These are phyloP conservation scores for Triticum turgidum DNA, from an alignment of 176 grass and related monocot species.

Conservation along the genomic window DNA sequence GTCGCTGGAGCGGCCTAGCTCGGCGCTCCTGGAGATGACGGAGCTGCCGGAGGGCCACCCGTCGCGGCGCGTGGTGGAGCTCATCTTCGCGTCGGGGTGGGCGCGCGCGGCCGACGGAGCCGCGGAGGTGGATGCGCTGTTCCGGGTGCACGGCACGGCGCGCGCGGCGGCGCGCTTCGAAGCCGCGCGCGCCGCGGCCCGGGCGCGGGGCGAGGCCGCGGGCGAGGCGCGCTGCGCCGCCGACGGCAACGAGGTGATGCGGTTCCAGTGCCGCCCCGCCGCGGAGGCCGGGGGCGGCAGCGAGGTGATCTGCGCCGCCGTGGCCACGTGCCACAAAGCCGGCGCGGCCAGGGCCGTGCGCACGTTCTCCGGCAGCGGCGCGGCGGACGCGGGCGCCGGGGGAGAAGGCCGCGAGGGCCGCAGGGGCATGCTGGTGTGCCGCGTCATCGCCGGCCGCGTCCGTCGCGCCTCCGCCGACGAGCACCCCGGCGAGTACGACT, in stretches of 20 bases:
- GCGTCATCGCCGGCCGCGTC: conserved; percentile 42
- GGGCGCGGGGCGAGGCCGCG: background rate
- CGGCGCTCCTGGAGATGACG: conserved; percentile 29
- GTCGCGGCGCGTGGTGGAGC: conserved; percentile 45
- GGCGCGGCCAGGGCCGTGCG: conserved; percentile 22
- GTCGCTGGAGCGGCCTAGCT: background rate
- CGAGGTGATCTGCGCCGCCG: conserved; percentile 27
- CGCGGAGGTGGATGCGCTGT: conserved; percentile 38
- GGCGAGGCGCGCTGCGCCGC: conserved; percentile 40
- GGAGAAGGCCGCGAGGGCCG: background rate
- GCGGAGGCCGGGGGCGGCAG: background rate
- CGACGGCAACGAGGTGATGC: conserved; percentile 59
- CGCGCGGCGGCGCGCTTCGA: conserved; percentile 44
- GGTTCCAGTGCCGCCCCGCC: conserved; percentile 50
- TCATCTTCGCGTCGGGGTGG: conserved; percentile 48
- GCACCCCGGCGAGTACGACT: conserved; percentile 6
- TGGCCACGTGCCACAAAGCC: background rate
- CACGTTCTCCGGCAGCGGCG: conserved; percentile 42
- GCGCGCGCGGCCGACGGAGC: background rate
- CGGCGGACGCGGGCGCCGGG: conserved; percentile 22
- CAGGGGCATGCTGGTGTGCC: conserved; percentile 50
- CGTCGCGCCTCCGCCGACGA: background rate
- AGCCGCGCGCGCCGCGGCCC: conserved; percentile 26
- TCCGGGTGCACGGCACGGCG: conserved; percentile 43
- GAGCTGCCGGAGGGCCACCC: conserved; percentile 44